These are phyloP conservation scores for Pachysandra terminalis DNA, from an alignment of 164 flowering plant genomes.

Conservation along the genomic window DNA sequence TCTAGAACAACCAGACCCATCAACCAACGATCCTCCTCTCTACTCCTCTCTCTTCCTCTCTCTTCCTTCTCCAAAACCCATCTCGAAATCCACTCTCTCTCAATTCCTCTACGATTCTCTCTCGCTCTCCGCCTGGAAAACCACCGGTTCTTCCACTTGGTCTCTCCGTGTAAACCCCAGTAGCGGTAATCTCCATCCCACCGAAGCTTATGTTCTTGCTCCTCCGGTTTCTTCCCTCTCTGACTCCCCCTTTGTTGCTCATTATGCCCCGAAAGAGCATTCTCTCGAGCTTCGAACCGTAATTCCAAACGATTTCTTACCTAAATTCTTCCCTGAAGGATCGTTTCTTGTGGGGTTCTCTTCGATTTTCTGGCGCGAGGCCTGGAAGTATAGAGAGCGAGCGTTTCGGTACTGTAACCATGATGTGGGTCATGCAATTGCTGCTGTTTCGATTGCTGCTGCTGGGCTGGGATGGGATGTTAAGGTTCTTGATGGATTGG, in stretches of 20 bases:
- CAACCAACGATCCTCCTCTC: constrained; percentile 24
- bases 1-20: neutral
- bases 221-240: constrained; percentile 53
- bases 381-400: constrained; percentile 95
- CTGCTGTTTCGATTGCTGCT: constrained; percentile 75
- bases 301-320: constrained; percentile 38
- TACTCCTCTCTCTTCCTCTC: constrained; percentile 54
- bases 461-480: constrained; percentile 87
- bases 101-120: constrained; percentile 74
- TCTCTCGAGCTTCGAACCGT: constrained; percentile 58
- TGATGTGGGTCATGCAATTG: constrained; percentile 90
- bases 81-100: constrained; percentile 55
- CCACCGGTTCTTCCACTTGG: constrained; percentile 81
- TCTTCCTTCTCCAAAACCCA: constrained; percentile 59
- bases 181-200: constrained; percentile 95
- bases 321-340: constrained; percentile 37
- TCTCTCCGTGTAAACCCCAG: constrained; percentile 94
- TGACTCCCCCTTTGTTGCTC: constrained; percentile 63
- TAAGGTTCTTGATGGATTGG: constrained; percentile 76
- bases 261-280: constrained; percentile 86
- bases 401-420: constrained; percentile 91
- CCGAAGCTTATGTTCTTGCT: constrained; percentile 74
- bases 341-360: constrained; percentile 72
- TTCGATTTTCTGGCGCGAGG: constrained; percentile 93
- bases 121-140: constrained; percentile 91